Evolutionary conservation across 2,329 filamentous ascomycete species (phyloP).

Genomic region (Didymella segeticola): DNA sequence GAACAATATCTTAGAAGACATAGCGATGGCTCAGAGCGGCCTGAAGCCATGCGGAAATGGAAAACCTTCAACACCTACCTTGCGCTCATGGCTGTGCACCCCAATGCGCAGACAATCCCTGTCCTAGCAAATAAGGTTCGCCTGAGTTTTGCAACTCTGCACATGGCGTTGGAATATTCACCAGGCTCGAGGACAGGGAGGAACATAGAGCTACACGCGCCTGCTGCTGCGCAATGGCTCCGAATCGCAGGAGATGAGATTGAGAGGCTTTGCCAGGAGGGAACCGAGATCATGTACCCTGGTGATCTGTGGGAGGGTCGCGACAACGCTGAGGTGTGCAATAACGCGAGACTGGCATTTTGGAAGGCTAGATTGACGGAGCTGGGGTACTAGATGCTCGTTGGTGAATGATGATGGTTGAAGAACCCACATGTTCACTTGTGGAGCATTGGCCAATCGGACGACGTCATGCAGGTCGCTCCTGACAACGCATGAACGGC

Average conservation of each 20-base stretch:
- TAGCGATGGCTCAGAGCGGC: not conserved
- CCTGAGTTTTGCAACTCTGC: not conserved
- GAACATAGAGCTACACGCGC: constrained; percentile 11
- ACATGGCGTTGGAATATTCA: constrained; percentile 6
- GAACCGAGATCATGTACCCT: not conserved
- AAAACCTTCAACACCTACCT: constrained; percentile 13
- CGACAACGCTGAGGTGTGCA: constrained; percentile 1
- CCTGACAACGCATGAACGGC: constrained; percentile 14
- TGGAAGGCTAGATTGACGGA: not conserved
- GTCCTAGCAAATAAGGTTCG: not conserved
- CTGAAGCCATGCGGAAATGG: not conserved
- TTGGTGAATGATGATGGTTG: not conserved
- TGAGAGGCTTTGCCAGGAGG: constrained; percentile 5
- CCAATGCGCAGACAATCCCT: constrained; percentile 3
- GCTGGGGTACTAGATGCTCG: not conserved
- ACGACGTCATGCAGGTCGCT: constrained; percentile 14
- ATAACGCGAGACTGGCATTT: constrained; percentile 1
- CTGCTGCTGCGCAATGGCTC: constrained; percentile 15
- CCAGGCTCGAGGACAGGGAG: not conserved
- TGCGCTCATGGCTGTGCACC: constrained; percentile 6
- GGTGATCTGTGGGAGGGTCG: constrained; percentile 5
- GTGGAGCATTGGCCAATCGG: constrained; percentile 10
- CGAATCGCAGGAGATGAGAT: constrained; percentile 9
- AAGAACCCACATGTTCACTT: constrained; percentile 13
- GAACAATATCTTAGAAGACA: not conserved